A percentile compares a stretch with the other conserved stretches of the same genome.
These are phyloP conservation scores for Fusarium haematococcum DNA, from an alignment of 2,329 filamentous ascomycete species.

Conservation along the genomic window DNA sequence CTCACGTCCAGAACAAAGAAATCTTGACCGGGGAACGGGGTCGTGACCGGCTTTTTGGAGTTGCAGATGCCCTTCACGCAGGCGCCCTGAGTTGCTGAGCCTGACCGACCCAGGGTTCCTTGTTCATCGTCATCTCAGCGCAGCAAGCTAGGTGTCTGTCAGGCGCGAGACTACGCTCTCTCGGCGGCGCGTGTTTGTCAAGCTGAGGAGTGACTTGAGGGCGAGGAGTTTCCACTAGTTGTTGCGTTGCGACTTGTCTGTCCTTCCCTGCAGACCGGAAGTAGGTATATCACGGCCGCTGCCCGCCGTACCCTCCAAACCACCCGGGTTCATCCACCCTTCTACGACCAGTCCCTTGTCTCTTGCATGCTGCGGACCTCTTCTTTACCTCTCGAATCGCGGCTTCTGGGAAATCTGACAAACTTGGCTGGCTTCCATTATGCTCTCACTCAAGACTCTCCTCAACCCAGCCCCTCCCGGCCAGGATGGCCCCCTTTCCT, in stretches of 20 bases:
- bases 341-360: slow-evolving; percentile 17
- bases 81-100: slow-evolving; percentile 23
- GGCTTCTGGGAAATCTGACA: slow-evolving; percentile 17
- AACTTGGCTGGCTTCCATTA: slow-evolving; percentile 49
- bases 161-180: slow-evolving; percentile 26
- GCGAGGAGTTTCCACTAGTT: slow-evolving; percentile 37
- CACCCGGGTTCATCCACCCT: slow-evolving; percentile 32
- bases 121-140: slow-evolving; percentile 28
- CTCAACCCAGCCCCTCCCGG: slow-evolving; percentile 70
- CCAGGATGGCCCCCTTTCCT: slow-evolving; percentile 48
- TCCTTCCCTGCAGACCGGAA: slow-evolving; percentile 40
- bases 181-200: slow-evolving; percentile 43
- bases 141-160: slow-evolving; percentile 9
- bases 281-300: slow-evolving; percentile 45
- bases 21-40: slow-evolving; percentile 28
- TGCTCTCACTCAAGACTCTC: slow-evolving; percentile 74
- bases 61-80: slow-evolving; percentile 26
- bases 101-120: slow-evolving; percentile 33
- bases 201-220: slow-evolving; percentile 39
- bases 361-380: slow-evolving; percentile 19
- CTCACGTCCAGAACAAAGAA: slow-evolving; percentile 40
- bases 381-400: slow-evolving; percentile 6
- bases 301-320: slow-evolving; percentile 43
- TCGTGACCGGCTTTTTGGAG: slow-evolving; percentile 41
- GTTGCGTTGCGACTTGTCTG: slow-evolving; percentile 35